Evolutionary conservation across 2,329 filamentous ascomycete genomes (phyloP).

Genomic region (Penicillium sp.): DNA sequence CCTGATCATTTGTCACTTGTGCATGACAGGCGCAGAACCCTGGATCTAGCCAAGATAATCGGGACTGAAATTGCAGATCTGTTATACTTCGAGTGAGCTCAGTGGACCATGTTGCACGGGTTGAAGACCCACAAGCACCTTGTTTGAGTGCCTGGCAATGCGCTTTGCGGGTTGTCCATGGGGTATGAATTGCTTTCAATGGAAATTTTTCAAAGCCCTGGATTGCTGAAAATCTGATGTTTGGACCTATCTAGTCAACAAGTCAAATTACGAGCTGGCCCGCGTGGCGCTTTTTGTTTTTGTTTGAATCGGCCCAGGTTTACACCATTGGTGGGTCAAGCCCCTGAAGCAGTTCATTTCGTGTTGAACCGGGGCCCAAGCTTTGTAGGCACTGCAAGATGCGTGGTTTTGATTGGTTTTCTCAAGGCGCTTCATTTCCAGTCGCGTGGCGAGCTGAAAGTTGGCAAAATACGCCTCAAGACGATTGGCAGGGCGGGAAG

Average conservation of each 20-base stretch:
- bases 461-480: background rate
- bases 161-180: slow-evolving; percentile 2
- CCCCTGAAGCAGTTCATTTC: background rate
- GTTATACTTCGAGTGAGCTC: slow-evolving; percentile 8
- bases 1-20: background rate
- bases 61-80: slow-evolving; percentile 20
- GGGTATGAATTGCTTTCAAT: background rate
- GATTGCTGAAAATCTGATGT: background rate
- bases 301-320: background rate
- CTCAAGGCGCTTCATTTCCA: background rate
- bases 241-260: background rate
- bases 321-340: background rate
- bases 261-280: background rate
- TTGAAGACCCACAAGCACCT: slow-evolving; percentile 10
- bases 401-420: background rate
- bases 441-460: background rate
- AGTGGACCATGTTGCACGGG: slow-evolving; percentile 13
- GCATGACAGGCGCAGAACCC: slow-evolving; percentile 14
- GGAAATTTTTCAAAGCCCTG: background rate
- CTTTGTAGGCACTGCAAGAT: background rate
- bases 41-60: slow-evolving; percentile 10
- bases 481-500: background rate
- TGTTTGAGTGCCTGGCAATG: background rate
- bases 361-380: background rate
- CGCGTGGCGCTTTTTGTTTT: background rate